These are phyloP conservation scores for Candida fluviatilis DNA, from an alignment of 805 yeast genomes.

Conservation along the genomic window DNA sequence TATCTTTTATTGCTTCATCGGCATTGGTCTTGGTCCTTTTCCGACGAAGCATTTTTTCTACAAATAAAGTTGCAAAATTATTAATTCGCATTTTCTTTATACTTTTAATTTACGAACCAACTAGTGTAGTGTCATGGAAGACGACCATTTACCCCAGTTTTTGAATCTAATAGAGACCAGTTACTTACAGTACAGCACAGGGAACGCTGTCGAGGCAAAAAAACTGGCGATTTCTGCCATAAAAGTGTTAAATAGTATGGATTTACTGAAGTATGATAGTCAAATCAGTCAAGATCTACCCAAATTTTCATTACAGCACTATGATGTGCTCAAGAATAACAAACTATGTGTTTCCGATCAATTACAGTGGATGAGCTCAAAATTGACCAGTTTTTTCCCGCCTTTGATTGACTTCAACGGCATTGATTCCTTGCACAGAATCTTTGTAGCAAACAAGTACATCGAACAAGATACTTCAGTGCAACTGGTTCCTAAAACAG, in stretches of 20 bases:
- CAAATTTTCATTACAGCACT: slow-evolving; percentile 15
- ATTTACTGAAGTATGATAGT: slow-evolving; percentile 9
- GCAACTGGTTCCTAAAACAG: slow-evolving; percentile 11
- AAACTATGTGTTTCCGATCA: slow-evolving; percentile 12
- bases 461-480: slow-evolving; percentile 6
- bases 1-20: background rate
- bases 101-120: background rate
- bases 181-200: slow-evolving; percentile 13
- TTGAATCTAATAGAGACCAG: slow-evolving; percentile 12
- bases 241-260: slow-evolving; percentile 18
- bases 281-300: too few relatives aligned
- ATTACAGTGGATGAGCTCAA: slow-evolving; percentile 27
- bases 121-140: background rate
- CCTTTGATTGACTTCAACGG: slow-evolving; percentile 16
- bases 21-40: background rate
- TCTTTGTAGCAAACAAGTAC: slow-evolving; percentile 1
- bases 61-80: too few relatives aligned
- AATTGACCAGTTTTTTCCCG: slow-evolving; percentile 14
- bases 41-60: slow-evolving; percentile 2
- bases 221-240: slow-evolving; percentile 18
- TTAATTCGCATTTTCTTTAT: background rate
- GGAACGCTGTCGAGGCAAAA: slow-evolving; percentile 14
- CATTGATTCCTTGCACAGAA: slow-evolving; percentile 7
- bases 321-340: slow-evolving; percentile 11
- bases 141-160: background rate